These are phyloP conservation scores for Boletus edulis DNA, from an alignment of 768 basidiomycete species.

Conservation along the genomic window DNA sequence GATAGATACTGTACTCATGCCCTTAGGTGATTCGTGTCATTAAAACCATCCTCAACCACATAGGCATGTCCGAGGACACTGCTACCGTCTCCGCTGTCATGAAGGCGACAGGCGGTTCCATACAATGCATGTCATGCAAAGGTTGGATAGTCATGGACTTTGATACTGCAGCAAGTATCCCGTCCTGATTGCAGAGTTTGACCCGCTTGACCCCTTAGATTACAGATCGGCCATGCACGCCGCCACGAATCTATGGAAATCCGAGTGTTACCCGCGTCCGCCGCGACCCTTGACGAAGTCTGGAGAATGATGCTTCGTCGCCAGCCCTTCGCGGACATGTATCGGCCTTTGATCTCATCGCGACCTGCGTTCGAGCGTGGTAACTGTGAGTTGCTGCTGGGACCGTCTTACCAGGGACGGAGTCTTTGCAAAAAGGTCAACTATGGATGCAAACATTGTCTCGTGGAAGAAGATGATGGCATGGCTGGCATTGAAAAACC, in stretches of 20 bases:
- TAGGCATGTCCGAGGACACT: constrained; percentile 31
- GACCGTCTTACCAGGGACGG: constrained; percentile 19
- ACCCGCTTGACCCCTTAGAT: neutral
- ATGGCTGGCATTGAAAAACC: neutral
- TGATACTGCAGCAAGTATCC: constrained; percentile 41
- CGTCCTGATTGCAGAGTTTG: too few relatives aligned
- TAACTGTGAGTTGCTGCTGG: constrained; percentile 15
- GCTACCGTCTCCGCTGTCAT: constrained; percentile 19
- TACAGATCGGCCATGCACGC: constrained; percentile 62
- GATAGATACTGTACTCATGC: neutral
- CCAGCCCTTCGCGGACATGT: too few relatives aligned
- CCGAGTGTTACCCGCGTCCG: constrained; percentile 19
- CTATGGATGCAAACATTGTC: constrained; percentile 58
- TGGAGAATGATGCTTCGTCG: too few relatives aligned
- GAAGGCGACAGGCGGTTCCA: constrained; percentile 25
- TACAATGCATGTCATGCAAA: constrained; percentile 52
- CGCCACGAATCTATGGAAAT: constrained; percentile 57
- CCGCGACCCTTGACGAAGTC: neutral
- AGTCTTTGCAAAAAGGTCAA: constrained; percentile 33
- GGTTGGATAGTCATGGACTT: constrained; percentile 48
- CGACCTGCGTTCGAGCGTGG: constrained; percentile 26
- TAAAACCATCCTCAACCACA: constrained; percentile 35
- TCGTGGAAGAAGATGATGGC: neutral
- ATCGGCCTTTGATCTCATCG: too few relatives aligned
- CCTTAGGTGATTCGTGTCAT: constrained; percentile 48